phyloP scores from a whole-genome alignment of 2,329 filamentous ascomycete species.

The Exophiala alcalophila region DNA sequence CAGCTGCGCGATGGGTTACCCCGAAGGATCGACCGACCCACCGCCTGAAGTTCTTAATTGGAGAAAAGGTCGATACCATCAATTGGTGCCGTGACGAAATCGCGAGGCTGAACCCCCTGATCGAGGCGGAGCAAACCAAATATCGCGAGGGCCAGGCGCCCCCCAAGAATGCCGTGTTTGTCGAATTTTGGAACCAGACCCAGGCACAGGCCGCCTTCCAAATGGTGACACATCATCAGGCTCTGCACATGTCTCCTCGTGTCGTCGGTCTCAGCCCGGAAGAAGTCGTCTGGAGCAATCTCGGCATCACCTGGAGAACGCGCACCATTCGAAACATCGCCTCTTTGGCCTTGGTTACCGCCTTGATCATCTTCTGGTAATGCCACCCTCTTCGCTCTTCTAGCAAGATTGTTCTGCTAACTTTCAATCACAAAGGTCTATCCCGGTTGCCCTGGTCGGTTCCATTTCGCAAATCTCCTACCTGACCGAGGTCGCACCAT shows the following conservation, averaged over 20 bases:
- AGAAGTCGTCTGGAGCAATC: constrained; percentile 83
- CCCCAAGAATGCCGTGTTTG: constrained; percentile 74
- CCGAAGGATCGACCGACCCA: constrained; percentile 74
- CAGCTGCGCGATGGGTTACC: constrained; percentile 72
- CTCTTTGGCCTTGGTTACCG: constrained; percentile 69
- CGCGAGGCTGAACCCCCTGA: constrained; percentile 68
- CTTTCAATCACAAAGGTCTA: too few relatives aligned
- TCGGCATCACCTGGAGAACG: constrained; percentile 85
- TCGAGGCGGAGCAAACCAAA: constrained; percentile 64
- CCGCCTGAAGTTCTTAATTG: constrained; percentile 66
- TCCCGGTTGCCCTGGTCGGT: constrained; percentile 75
- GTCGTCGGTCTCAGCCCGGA: constrained; percentile 77
- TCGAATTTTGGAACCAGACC: constrained; percentile 80
- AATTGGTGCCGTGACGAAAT: constrained; percentile 81
- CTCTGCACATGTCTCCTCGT: constrained; percentile 80
- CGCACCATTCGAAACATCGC: constrained; percentile 68
- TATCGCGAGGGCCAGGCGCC: constrained; percentile 65
- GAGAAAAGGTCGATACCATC: constrained; percentile 92
- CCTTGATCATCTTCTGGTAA: constrained; percentile 79
- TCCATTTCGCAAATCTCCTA: constrained; percentile 78
- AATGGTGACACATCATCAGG: constrained; percentile 79
- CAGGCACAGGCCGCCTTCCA: constrained; percentile 86
- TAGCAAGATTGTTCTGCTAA: neutral
- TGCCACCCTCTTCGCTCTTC: neutral
- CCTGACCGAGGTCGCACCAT: constrained; percentile 59